These are phyloP conservation scores for Magnolia changhungtana DNA, from an alignment of 164 flowering plant species.

Conservation along the genomic window DNA sequence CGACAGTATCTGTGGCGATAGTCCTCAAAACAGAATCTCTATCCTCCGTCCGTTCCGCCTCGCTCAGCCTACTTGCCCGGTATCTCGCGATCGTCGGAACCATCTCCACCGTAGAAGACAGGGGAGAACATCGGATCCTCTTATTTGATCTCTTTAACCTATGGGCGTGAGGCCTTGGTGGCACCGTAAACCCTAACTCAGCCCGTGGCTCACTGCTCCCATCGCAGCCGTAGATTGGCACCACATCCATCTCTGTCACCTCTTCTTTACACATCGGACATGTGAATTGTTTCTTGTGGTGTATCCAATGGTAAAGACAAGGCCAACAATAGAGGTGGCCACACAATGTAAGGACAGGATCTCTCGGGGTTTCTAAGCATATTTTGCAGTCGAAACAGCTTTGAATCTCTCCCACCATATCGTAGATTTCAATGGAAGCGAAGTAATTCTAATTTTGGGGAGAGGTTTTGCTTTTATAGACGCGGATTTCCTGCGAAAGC, in stretches of 20 bases:
- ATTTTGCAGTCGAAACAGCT: slow-evolving; percentile 51
- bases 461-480: no score
- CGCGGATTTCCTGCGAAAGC: no score
- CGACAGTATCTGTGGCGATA: no score
- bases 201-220: slow-evolving; percentile 7
- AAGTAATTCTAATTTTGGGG: no score
- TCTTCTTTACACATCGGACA: slow-evolving; percentile 64
- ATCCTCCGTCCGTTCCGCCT: no score
- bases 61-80: no score
- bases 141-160: slow-evolving; percentile 73
- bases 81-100: no score
- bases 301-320: slow-evolving; percentile 18
- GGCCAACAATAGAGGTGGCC: slow-evolving; percentile 61
- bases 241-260: slow-evolving; percentile 36
- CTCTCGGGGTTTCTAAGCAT: slow-evolving; percentile 52
- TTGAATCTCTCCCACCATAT: no score
- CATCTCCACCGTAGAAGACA: no score
- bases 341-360: slow-evolving; percentile 63
- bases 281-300: slow-evolving; percentile 39
- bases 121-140: slow-evolving; percentile 33
- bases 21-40: no score
- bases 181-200: slow-evolving; percentile 49
- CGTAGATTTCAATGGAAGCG: no score
- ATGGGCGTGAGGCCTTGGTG: slow-evolving; percentile 60
- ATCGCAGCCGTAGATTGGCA: slow-evolving; percentile 59